phyloP scores from a whole-genome alignment of 768 basidiomycete genomes.

The Lactifluus hygrophoroides region DNA sequence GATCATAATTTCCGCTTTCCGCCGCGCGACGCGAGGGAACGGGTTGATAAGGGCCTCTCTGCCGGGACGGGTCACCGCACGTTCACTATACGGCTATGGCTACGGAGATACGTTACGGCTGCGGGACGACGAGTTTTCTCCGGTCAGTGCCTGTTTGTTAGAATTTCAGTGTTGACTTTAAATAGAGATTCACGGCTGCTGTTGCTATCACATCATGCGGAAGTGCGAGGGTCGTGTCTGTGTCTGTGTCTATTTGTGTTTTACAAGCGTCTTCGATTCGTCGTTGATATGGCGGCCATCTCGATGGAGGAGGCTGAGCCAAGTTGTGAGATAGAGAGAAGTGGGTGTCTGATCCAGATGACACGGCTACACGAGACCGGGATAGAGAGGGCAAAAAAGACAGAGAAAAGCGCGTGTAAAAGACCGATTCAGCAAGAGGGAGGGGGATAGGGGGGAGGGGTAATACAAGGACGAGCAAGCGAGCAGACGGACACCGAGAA shows the following conservation, averaged over 20 bases:
- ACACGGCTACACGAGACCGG: conserved; percentile 18
- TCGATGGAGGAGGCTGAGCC: not conserved
- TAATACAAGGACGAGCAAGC: conserved; percentile 16
- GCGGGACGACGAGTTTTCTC: not conserved
- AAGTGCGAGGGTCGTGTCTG: no score
- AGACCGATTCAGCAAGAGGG: conserved; percentile 11
- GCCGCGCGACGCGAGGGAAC: not conserved
- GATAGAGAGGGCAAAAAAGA: not conserved
- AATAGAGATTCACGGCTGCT: not conserved
- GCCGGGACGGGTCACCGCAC: not conserved
- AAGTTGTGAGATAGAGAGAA: conserved; percentile 14
- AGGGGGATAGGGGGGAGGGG: conserved; percentile 6
- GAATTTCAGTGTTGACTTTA: not conserved
- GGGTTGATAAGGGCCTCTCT: not conserved
- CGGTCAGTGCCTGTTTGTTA: no score
- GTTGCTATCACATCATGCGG: not conserved
- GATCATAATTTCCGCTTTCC: conserved; percentile 9
- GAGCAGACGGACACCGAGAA: not conserved
- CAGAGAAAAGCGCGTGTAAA: conserved; percentile 10
- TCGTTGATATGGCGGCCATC: conserved; percentile 8
- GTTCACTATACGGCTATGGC: no score
- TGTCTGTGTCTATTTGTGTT: conserved; percentile 14
- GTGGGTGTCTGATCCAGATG: conserved; percentile 15
- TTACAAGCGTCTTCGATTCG: conserved; percentile 18
- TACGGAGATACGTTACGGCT: not conserved